Percentiles rank a stretch among this genome's conserved stretches.
phyloP scores from a whole-genome alignment of 805 yeast genomes.

The Hanseniaspora thailandica region DNA sequence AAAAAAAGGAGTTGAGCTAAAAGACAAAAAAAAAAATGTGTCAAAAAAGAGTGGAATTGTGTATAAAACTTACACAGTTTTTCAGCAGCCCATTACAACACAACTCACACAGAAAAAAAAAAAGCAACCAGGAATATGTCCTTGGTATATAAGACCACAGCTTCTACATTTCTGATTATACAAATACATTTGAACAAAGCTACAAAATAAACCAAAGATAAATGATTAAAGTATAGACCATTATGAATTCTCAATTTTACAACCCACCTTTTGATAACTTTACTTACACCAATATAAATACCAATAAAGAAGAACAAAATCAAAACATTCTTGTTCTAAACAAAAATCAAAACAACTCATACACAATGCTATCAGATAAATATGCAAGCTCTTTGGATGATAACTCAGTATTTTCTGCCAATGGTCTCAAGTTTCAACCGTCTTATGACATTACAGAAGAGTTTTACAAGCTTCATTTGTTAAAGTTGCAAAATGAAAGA shows the following conservation, averaged over 20 bases:
- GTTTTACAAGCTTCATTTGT: neutral
- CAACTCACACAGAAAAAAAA: neutral
- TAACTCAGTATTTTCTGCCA: neutral
- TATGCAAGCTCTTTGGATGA: neutral
- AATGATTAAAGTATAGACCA: neutral
- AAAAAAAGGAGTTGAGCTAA: neutral
- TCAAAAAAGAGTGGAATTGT: neutral
- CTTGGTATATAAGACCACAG: neutral
- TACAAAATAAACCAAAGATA: neutral
- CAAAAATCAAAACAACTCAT: neutral
- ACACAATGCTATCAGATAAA: neutral
- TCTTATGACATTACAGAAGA: neutral
- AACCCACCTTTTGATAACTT: neutral
- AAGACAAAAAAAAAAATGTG: neutral
- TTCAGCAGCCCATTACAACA: too few relatives aligned
- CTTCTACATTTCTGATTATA: too few relatives aligned
- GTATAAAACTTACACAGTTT: neutral
- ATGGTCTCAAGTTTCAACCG: neutral
- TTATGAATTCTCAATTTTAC: neutral
- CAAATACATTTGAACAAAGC: too few relatives aligned
- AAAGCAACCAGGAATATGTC: neutral
- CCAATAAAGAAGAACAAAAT: neutral
- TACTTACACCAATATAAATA: neutral
- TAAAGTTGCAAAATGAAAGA: neutral
- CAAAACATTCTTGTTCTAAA: neutral